Evolutionary conservation across 1,284 basidiomycete species (phyloP), one percentile per base, ranked within the genome.

Genomic region (Naganishia sp.): DNA sequence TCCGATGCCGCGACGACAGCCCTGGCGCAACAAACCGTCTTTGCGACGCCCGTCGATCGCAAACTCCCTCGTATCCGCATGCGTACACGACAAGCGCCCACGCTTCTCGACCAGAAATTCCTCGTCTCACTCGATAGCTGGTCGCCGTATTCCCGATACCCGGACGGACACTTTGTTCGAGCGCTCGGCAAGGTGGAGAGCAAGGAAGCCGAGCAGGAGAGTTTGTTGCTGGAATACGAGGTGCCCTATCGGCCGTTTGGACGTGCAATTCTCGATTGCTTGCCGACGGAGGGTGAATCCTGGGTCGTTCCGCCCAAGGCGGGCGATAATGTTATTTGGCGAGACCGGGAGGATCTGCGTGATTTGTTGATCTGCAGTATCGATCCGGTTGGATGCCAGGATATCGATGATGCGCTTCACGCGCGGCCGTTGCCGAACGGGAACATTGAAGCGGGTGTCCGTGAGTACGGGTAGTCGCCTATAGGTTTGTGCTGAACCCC

Each of bases 391-490:
- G 94, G 88, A 45, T 99, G 96, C 79, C 93, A 97, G 76, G 96
- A 99, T 80, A 99, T 99, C 50, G 96, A 99, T 76, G 96, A 99
- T 78, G 96, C 96, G 0, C 81, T 99, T n/a, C 96, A 99, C 79
- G 96, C 96, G 10, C 85, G 89, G 63, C 83, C 80, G 55, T 82
- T 99, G 33, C 87, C 92, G 0, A 97, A 96, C 74, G 95, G 95
- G 2, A 94, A 96, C 78, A 91, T 98, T 69, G 92, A 99, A 77
- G 94, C 94, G 36, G 96, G 96, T 59, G 96, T 99, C 70, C 95
- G 93, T 96, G 74, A 84, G 93, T 90, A 33, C 3, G 3, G n/a
- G 18, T 49, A 36, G 31, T 31, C 6, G 16, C 28, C 28, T 39
- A 44, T 15, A 25, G 16, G n/a, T 42, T 23, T 25, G n/a, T 25